These are phyloP conservation scores for Dictyostelium capitatum DNA, from an alignment of 78 protist species.

Conservation along the genomic window DNA sequence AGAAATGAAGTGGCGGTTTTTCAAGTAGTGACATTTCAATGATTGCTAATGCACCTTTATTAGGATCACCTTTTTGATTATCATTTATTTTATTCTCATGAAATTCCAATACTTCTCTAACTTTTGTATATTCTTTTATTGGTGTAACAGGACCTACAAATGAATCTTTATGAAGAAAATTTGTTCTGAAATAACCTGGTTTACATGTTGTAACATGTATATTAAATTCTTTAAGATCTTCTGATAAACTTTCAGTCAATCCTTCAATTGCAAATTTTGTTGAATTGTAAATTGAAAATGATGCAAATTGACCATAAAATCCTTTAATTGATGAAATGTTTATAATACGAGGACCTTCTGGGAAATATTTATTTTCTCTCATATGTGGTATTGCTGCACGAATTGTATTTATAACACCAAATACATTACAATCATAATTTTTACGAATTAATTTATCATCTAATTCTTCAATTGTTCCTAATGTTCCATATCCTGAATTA, in stretches of 20 bases:
- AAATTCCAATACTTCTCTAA: neutral
- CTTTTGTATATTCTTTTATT: neutral
- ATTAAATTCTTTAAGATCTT: conserved; percentile 19
- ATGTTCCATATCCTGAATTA: conserved; percentile 39
- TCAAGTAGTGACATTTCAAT: neutral
- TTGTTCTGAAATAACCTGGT: conserved; percentile 26
- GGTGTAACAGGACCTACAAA: neutral
- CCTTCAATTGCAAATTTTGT: conserved; percentile 61
- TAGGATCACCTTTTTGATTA: conserved; percentile 46
- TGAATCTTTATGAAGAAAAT: neutral
- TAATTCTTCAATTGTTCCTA: conserved; percentile 34
- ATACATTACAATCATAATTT: conserved; percentile 37
- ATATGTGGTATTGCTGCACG: conserved; percentile 21
- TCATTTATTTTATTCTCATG: neutral
- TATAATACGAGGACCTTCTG: conserved; percentile 14
- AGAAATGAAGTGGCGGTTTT: conserved; percentile 4
- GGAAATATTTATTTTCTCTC: neutral
- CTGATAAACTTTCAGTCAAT: conserved; percentile 3
- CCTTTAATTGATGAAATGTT: conserved; percentile 33
- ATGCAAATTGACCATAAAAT: neutral
- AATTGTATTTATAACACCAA: conserved; percentile 4
- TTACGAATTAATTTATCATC: neutral
- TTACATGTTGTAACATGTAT: neutral
- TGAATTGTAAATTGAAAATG: neutral
- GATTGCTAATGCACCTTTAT: conserved; percentile 3